These are phyloP conservation scores for Aspergillus fructus DNA, from an alignment of 2,329 filamentous ascomycete genomes.

Conservation along the genomic window DNA sequence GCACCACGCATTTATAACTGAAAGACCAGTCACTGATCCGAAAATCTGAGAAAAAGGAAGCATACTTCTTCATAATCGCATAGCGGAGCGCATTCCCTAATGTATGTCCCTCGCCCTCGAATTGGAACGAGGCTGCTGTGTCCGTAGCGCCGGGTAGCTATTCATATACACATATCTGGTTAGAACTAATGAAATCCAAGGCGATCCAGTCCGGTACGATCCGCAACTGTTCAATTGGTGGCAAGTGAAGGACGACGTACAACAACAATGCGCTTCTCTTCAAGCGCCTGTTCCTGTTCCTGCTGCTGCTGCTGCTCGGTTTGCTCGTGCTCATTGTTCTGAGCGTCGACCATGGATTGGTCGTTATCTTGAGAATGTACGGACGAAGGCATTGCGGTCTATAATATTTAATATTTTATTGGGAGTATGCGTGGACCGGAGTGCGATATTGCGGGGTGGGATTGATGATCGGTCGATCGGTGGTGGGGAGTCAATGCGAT, in stretches of 20 bases:
- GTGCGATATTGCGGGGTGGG: not conserved
- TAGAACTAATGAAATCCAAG: not conserved
- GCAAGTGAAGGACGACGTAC: slow-evolving; percentile 41
- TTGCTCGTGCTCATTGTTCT: slow-evolving; percentile 38
- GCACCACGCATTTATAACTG: not conserved
- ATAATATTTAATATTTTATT: not conserved
- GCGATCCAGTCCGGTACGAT: not conserved
- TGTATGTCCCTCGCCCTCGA: slow-evolving; percentile 90
- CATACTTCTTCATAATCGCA: slow-evolving; percentile 98
- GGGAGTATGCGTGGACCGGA: not conserved
- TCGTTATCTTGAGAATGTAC: slow-evolving; percentile 41
- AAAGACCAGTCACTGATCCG: too few relatives aligned
- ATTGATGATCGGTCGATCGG: not conserved
- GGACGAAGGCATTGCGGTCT: slow-evolving; percentile 34
- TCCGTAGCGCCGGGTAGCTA: slow-evolving; percentile 81
- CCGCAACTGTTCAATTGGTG: too few relatives aligned
- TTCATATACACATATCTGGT: not conserved
- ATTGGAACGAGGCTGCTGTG: slow-evolving; percentile 91
- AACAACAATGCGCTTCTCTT: slow-evolving; percentile 60
- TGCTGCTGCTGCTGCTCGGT: slow-evolving; percentile 39
- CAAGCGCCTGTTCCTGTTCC: slow-evolving; percentile 13
- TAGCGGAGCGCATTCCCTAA: slow-evolving; percentile 91
- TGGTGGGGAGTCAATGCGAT: not conserved
- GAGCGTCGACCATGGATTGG: slow-evolving; percentile 43
- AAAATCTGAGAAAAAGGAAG: not conserved